Percentiles rank a stretch among this genome's conserved stretches.
phyloP scores from a whole-genome alignment of 2,329 filamentous ascomycete species.

The Sporothrix pseudoabietina region DNA sequence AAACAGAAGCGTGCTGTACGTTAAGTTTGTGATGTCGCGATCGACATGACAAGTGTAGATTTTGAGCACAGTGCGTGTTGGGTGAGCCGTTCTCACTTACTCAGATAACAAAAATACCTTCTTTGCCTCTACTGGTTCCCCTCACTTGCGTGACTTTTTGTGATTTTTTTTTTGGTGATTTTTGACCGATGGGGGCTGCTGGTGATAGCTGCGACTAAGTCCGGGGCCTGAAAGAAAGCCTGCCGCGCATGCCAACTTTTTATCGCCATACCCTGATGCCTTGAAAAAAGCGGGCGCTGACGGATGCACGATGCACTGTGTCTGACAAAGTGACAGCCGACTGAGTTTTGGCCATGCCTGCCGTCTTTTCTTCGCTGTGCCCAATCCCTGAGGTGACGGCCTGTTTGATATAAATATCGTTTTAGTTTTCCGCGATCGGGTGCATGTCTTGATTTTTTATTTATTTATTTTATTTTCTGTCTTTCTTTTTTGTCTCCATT shows the following conservation, averaged over 20 bases:
- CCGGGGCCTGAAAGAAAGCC: neutral
- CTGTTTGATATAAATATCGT: conserved; percentile 1
- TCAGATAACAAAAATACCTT: neutral
- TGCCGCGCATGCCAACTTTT: neutral
- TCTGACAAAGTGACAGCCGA: neutral
- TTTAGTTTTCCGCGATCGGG: neutral
- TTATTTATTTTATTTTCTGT: neutral
- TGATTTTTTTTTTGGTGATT: neutral
- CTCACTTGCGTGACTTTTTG: conserved; percentile 1
- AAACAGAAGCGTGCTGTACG: neutral
- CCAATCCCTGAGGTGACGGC: neutral
- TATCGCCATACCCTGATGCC: conserved; percentile 4
- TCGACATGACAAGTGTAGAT: neutral
- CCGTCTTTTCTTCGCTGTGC: neutral
- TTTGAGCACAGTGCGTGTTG: neutral
- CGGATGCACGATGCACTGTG: neutral
- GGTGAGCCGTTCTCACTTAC: neutral
- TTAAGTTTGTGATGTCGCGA: neutral
- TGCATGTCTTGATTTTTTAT: neutral
- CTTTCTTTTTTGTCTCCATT: neutral
- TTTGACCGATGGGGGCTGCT: neutral
- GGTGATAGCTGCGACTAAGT: conserved; percentile 17
- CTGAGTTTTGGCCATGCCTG: neutral
- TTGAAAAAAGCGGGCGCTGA: conserved; percentile 4
- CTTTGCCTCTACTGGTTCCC: neutral